Base-by-base conservation (phyloP, 2,329 filamentous ascomycete species). In the Ophiosphaerella narmari region DNA sequence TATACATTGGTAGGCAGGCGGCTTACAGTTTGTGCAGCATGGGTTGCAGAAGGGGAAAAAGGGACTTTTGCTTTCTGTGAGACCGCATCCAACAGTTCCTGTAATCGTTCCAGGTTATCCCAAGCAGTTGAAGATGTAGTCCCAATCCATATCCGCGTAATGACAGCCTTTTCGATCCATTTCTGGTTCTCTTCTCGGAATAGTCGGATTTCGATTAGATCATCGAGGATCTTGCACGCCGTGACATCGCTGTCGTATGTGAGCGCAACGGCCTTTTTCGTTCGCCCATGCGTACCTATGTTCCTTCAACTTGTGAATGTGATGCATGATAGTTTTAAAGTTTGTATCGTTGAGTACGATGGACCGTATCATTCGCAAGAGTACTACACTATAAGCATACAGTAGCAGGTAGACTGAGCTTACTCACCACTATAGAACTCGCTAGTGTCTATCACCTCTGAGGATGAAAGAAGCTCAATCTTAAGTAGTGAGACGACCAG, bases 121-220 rank as follows among this genome's bases (percentile, higher is more conserved):
- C 62, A 57, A 7, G 53, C 53, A 16, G 61, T 73, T 46, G 59
- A 76, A n/a, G 75, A 78, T 45, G 76, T 77, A 0, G 82, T 84
- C 5, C 79, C 75, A 66, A 91, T 83, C 80, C 86, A 88, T 5
- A 91, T 74, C 3, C 88, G 81, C 5, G 84, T 85, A 14, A 95
- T 78, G 9, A 91, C 70, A 0, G 82, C 79, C 59, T 84, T 88
- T 52, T 92, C 89, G 29, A 90, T 76, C 85, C 86, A 90, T 3
- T 78, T 75, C 1, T 72, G 55, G 4, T 80, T 79, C 3, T 76
- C 77, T 45, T 78, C 73, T 50, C 75, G 59, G 53, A 84, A 58
- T 21, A 91, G 67, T 23, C 83, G 78, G n/a, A 78, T 70, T 11
- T 75, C 69, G 6, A 95, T 77, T 29, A 96, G 78, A 7, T 86